Evolutionary conservation across 345 rosid genomes (phyloP), one percentile per base, ranked within the genome.

Genomic region (Brassica incana): DNA sequence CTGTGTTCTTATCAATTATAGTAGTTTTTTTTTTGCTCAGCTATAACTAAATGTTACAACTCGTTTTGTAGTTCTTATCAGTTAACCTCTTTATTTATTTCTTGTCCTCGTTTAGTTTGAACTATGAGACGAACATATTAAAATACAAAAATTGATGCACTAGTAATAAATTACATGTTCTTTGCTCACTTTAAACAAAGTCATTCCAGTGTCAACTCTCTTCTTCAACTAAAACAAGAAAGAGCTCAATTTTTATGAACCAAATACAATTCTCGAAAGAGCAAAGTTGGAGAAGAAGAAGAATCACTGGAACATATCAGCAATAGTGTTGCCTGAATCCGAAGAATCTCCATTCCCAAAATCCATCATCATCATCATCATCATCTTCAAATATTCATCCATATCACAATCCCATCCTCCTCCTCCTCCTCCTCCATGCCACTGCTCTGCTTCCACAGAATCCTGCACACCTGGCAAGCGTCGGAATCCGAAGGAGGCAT

Each of bases 381-480:
- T 48, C 91, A 85, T 83, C 54, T 85, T 80, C 52, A 88, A 25
- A 23, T 87, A 90, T 0, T 84, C 90, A 1, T 86, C 90, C 58
- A 67, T 54, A 5, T 81, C 86, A 69, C 82, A 87, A 73, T 72
- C 76, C 56, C 18, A 18, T 18, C 18, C 18, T 18, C 85, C 54
- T 45, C 56, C 66, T 52, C 58, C 45, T 40, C 8, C 67, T 54
- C 69, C 76, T 6, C 72, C 67, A 8, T 48, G 29, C 67, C 79
- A 77, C 32, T 78, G 70, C 43, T 87, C 81, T 69, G 72, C 30
- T 69, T 82, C 77, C 1, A 18, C 43, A 3, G 84, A 82, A 89
- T 88, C 35, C 65, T 83, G 80, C 98, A 93, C 5, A 86, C 80
- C 29, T 69, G 85, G 40, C 99, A 95, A 77, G 87, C 86, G 84